phyloP scores from a whole-genome alignment of 2,329 filamentous ascomycete species.

The Colletotrichum tabaci region DNA sequence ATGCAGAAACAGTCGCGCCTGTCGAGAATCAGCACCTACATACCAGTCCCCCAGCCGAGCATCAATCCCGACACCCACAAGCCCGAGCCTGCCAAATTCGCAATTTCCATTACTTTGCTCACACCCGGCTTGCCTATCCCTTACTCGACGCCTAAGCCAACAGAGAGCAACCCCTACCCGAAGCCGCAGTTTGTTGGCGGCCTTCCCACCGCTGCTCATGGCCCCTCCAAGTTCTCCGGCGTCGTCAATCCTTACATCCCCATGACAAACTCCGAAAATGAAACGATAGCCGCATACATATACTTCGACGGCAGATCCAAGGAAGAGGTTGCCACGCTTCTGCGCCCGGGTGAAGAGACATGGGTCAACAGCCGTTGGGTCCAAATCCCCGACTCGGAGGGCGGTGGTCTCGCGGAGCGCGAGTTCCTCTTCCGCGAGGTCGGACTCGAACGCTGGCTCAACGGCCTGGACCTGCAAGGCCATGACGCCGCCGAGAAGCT shows the following conservation, averaged over 20 bases:
- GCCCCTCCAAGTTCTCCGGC: slow-evolving; percentile 64
- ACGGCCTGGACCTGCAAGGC: slow-evolving; percentile 94
- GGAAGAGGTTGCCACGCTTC: slow-evolving; percentile 95
- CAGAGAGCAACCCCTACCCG: slow-evolving; percentile 82
- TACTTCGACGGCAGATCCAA: slow-evolving; percentile 97
- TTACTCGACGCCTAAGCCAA: slow-evolving; percentile 90
- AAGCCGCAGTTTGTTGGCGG: slow-evolving; percentile 86
- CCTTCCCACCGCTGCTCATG: slow-evolving; percentile 68
- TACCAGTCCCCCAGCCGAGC: slow-evolving; percentile 92
- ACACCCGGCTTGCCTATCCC: slow-evolving; percentile 91
- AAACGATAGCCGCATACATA: slow-evolving; percentile 98
- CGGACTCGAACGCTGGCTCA: slow-evolving; percentile 95
- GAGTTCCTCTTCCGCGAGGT: slow-evolving; percentile 99
- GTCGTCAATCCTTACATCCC: slow-evolving; percentile 89
- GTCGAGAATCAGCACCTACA: slow-evolving; percentile 96
- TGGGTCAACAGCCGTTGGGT: slow-evolving; percentile 99
- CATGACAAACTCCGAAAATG: slow-evolving; percentile 92
- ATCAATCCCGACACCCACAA: slow-evolving; percentile 75
- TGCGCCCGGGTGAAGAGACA: slow-evolving; percentile 94
- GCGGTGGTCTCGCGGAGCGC: slow-evolving; percentile 93
- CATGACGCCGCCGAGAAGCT: slow-evolving; percentile 91
- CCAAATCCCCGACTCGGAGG: slow-evolving; percentile 90
- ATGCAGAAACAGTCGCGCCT: slow-evolving; percentile 94
- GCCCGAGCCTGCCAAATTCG: slow-evolving; percentile 94
- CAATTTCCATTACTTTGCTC: slow-evolving; percentile 96